Evolutionary conservation across 768 basidiomycete species (phyloP).

Genomic region (Leccinum subgranulosum): DNA sequence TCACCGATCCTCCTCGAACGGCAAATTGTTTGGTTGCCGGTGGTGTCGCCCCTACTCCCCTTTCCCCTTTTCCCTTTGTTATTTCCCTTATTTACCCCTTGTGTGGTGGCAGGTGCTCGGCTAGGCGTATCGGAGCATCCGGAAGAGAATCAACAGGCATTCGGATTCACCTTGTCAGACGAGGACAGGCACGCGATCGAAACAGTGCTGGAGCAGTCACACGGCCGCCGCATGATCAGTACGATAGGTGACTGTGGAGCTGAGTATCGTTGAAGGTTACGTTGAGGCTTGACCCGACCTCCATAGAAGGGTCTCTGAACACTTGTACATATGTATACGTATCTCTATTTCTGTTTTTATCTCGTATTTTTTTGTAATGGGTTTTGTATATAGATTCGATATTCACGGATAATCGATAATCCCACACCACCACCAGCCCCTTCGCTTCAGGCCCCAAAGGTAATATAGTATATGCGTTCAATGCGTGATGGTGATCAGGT

Average conservation of each 20-base stretch:
- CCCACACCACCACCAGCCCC: neutral
- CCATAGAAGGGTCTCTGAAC: neutral
- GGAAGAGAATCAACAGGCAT: slow-evolving; percentile 64
- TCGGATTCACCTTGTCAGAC: slow-evolving; percentile 52
- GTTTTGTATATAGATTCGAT: neutral
- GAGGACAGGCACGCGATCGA: slow-evolving; percentile 65
- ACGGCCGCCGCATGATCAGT: slow-evolving; percentile 58
- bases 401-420: neutral
- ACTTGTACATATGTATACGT: neutral
- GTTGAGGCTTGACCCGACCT: neutral
- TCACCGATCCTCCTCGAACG: slow-evolving; percentile 1
- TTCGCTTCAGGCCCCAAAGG: neutral
- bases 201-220: slow-evolving; percentile 56
- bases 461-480: neutral
- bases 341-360: neutral
- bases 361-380: neutral
- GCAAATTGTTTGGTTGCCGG: neutral
- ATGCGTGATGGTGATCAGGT: neutral
- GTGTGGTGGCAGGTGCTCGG: slow-evolving; percentile 45
- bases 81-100: neutral
- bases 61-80: neutral
- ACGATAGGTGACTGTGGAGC: slow-evolving; percentile 81
- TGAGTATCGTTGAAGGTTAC: slow-evolving; percentile 56
- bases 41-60: slow-evolving; percentile 23
- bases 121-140: slow-evolving; percentile 73